Base-by-base conservation (phyloP, 768 basidiomycete species). In the Daedaleopsis nitida region DNA sequence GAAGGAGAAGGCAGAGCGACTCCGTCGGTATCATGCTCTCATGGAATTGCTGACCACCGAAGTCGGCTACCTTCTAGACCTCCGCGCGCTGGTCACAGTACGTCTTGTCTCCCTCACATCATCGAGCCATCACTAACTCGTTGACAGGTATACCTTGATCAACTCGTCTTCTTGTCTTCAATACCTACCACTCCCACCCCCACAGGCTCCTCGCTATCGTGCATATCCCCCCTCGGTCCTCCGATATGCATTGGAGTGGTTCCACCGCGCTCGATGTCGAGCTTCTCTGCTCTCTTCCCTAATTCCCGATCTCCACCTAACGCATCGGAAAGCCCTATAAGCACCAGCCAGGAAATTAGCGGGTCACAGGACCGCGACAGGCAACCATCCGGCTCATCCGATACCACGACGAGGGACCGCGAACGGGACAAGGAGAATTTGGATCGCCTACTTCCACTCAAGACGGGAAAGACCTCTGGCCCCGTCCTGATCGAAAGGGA, bases 21-120 rank as follows among this genome's bases (percentile, higher is more conserved):
- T 55, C 60, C 66, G 70, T 38, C 68, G 73, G 57, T 88, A 83
- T 64, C 88, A 97, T 68, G 90, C 93, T 7, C 82, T 98, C 52
- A 80, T 86, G 65, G 96, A 98, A 75, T 78, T 98, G 43, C 80
- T 98, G 24, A 79, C 84, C 59, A 96, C 94, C 0, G 96, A 98
- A 77, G 78, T 85, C 19, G 85, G 86, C 8, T 98, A 98, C 72
- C 80, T 94, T 10, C 72, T 80, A 54, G 94, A 96, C 74, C 74
- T 98, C 68, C 83, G 86, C 62, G 83, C 83, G 10, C 80, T 98
- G 47, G 89, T 94, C 58, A 81, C 82, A 64, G 94, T 93, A 71
- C 62, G 82, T 74, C n/a, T 44, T 58, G 48, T 53, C 21, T 23
- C 34, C 21, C 32, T 11, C 35, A 59, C 21, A 13, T 23, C 12